phyloP scores from a whole-genome alignment of 192 early-diverging fungal genomes.

The Mortierella antarctica region DNA sequence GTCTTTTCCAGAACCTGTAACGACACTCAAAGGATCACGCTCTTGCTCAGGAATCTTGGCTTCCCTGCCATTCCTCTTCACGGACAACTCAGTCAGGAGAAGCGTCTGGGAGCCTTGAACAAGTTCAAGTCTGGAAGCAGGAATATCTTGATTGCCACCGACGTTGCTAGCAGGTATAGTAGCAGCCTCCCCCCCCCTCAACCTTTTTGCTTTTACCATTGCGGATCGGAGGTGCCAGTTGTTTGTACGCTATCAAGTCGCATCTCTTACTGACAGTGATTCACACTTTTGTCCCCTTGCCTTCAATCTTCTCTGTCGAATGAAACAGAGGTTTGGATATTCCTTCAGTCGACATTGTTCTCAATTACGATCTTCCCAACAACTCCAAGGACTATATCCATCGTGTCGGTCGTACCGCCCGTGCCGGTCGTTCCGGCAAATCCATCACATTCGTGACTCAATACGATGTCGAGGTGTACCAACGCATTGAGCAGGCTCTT shows the following conservation, averaged over 20 bases:
- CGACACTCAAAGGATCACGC: conserved; percentile 84
- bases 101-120: conserved; percentile 90
- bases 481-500: conserved; percentile 93
- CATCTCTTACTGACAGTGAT: not conserved
- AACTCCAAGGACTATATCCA: conserved; percentile 92
- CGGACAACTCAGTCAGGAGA: conserved; percentile 92
- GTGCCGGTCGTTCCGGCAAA: conserved; percentile 84
- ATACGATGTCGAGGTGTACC: conserved; percentile 95
- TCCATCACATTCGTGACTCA: conserved; percentile 87
- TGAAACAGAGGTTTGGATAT: conserved; percentile 90
- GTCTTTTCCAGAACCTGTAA: conserved; percentile 93
- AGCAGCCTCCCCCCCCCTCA: too few species aligned
- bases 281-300: not conserved
- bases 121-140: conserved; percentile 94
- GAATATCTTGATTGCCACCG: conserved; percentile 93
- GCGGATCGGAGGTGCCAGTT: not conserved
- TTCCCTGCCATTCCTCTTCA: conserved; percentile 95
- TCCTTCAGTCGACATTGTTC: conserved; percentile 92
- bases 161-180: conserved; percentile 84
- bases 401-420: conserved; percentile 87
- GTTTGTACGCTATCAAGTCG: not conserved
- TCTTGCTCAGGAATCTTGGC: conserved; percentile 91
- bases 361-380: conserved; percentile 96
- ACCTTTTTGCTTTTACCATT: not conserved
- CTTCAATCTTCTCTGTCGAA: too few species aligned